A percentile compares a stretch with the other conserved stretches of the same genome.
Evolutionary conservation across 106 monocot species (phyloP).

Genomic region (Phalaenopsis equestris): DNA sequence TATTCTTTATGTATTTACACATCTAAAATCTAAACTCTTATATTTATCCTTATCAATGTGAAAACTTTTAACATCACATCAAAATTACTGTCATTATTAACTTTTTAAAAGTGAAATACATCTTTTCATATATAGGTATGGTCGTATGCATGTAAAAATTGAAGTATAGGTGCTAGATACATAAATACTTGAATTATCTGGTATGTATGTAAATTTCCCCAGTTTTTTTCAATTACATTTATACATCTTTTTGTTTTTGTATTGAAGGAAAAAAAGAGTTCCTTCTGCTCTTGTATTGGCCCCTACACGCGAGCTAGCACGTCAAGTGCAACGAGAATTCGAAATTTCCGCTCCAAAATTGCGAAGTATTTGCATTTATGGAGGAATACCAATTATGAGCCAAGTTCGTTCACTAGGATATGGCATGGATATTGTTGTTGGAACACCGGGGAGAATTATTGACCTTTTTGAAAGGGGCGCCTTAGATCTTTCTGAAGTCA

Average conservation of each 20-base stretch:
- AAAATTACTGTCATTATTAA: background rate
- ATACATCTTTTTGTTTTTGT: background rate
- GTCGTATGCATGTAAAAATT: too few relatives aligned
- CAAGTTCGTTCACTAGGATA: constrained; percentile 27
- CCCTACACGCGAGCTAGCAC: constrained; percentile 49
- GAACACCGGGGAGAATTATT: constrained; percentile 50
- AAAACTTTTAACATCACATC: too few relatives aligned
- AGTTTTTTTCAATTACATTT: background rate
- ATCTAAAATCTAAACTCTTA: too few relatives aligned
- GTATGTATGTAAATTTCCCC: too few relatives aligned
- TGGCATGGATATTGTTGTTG: constrained; percentile 46
- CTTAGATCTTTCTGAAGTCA: constrained; percentile 41
- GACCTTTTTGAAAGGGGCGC: constrained; percentile 45
- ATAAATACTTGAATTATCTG: too few relatives aligned
- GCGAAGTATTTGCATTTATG: constrained; percentile 39
- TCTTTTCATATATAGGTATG: too few relatives aligned
- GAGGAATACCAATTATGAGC: constrained; percentile 30
- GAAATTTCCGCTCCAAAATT: constrained; percentile 33
- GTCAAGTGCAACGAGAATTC: constrained; percentile 41
- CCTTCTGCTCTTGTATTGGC: constrained; percentile 44
- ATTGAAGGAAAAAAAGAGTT: constrained; percentile 24
- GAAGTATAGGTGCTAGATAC: too few relatives aligned
- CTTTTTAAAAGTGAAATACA: too few relatives aligned
- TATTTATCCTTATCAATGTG: too few relatives aligned
- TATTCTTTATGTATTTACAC: too few relatives aligned